These are phyloP conservation scores for Talaromyces thailandensis DNA, from an alignment of 495 filamentous ascomycete species.

Conservation along the genomic window DNA sequence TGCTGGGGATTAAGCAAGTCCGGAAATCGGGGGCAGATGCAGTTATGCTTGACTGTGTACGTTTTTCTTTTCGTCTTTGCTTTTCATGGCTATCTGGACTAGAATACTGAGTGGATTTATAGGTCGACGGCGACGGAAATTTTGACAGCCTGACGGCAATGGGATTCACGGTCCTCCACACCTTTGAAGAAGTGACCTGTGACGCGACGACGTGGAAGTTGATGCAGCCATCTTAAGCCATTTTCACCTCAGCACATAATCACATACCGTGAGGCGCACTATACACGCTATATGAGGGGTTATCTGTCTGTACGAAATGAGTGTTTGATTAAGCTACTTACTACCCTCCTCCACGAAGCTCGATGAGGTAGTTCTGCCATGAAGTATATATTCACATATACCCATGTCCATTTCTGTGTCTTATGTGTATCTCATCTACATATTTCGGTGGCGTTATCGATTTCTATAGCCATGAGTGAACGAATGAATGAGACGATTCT, in stretches of 20 bases:
- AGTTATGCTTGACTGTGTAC: constrained; percentile 68
- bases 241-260: background rate
- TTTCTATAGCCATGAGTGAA: background rate
- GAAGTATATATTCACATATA: background rate
- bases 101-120: constrained; percentile 15
- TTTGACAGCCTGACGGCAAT: constrained; percentile 63
- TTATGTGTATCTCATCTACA: background rate
- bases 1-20: constrained; percentile 75
- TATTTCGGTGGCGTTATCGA: background rate
- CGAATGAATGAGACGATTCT: background rate
- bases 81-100: too few species aligned
- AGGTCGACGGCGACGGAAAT: constrained; percentile 65
- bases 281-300: background rate
- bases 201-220: constrained; percentile 61
- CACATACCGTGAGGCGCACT: background rate
- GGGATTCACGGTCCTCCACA: constrained; percentile 68
- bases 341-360: background rate
- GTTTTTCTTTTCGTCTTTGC: constrained; percentile 17
- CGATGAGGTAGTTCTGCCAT: background rate
- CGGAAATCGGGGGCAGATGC: constrained; percentile 63
- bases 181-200: constrained; percentile 73
- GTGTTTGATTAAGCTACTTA: background rate
- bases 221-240: constrained; percentile 27
- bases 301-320: background rate
- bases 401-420: background rate